Conservation (phyloP, 1,284 basidiomycete species). For the Heterobasidion irregulare region DNA sequence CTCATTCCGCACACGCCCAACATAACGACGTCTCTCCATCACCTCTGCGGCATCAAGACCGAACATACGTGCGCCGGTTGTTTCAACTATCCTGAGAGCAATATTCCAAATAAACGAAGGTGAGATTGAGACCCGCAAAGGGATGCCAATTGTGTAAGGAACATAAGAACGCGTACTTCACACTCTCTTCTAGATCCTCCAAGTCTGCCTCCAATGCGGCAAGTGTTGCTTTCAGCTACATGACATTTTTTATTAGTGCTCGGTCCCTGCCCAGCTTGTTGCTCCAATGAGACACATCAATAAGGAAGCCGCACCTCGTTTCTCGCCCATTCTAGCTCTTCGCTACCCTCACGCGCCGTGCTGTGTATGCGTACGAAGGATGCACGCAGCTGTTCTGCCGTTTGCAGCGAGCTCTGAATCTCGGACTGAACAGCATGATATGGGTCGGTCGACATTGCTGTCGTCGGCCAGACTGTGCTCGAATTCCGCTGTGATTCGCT, state of each 20-base stretch:
- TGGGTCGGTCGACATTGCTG: slow-evolving; percentile 64
- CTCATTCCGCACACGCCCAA: slow-evolving; percentile 62
- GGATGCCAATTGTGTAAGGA: not conserved
- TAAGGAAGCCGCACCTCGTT: slow-evolving; percentile 47
- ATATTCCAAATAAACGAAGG: not conserved
- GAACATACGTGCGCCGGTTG: slow-evolving; percentile 75
- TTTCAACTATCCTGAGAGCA: slow-evolving; percentile 61
- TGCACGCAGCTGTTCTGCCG: slow-evolving; percentile 60
- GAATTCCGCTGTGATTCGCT: too few species aligned
- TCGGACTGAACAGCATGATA: slow-evolving; percentile 77
- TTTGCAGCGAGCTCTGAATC: slow-evolving; percentile 62
- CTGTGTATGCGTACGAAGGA: slow-evolving; percentile 72
- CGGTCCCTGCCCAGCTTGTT: not conserved
- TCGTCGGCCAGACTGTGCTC: not conserved
- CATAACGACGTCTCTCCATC: slow-evolving; percentile 62
- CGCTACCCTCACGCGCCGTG: slow-evolving; percentile 57
- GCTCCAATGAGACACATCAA: not conserved
- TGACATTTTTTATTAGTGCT: not conserved
- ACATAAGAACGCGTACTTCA: slow-evolving; percentile 42
- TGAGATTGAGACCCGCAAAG: not conserved
- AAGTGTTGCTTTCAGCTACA: slow-evolving; percentile 70
- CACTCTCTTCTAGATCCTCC: slow-evolving; percentile 84
- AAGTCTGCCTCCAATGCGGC: slow-evolving; percentile 75
- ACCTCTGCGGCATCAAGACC: slow-evolving; percentile 74
- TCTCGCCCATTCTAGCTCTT: slow-evolving; percentile 65